These are phyloP conservation scores for Hippophae gyantsensis DNA, from an alignment of 306 rosid species.

Conservation along the genomic window DNA sequence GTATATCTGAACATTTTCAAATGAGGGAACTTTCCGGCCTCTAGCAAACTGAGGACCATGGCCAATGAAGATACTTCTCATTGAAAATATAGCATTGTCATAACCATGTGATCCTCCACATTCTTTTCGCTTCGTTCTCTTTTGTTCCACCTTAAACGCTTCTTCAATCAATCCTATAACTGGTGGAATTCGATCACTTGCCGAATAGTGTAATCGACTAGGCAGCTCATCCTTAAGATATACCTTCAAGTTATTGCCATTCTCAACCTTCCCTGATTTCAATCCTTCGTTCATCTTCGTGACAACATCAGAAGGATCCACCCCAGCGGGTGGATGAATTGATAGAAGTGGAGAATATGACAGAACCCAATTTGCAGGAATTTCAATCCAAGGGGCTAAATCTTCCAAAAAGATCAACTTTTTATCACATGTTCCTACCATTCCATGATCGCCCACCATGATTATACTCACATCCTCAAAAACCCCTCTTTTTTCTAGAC, in stretches of 20 bases:
- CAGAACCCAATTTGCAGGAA: constrained; percentile 56
- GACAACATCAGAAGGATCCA: constrained; percentile 36
- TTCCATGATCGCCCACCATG: constrained; percentile 96
- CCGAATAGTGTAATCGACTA: constrained; percentile 60
- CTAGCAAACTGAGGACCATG: constrained; percentile 91
- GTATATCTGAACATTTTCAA: constrained; percentile 88
- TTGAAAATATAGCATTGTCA: constrained; percentile 82
- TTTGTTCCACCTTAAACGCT: constrained; percentile 79
- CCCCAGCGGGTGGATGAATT: constrained; percentile 53
- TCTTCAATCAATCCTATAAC: constrained; percentile 72
- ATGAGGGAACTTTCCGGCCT: constrained; percentile 80
- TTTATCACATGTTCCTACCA: constrained; percentile 96
- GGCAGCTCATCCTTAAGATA: constrained; percentile 86
- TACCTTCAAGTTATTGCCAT: constrained; percentile 60
- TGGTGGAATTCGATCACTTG: constrained; percentile 61
- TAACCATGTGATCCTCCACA: constrained; percentile 97
- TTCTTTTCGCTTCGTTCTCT: constrained; percentile 43
- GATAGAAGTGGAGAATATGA: constrained; percentile 60
- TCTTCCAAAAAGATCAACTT: constrained; percentile 68
- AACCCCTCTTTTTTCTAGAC: constrained; percentile 69
- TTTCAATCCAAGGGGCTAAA: constrained; percentile 60
- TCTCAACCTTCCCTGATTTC: constrained; percentile 65
- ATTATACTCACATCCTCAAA: constrained; percentile 80
- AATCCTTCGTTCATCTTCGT: constrained; percentile 71
- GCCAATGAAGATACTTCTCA: constrained; percentile 83